Evolutionary conservation across 2,329 filamentous ascomycete genomes (phyloP).

Genomic region (Cladorrhinum sp.): DNA sequence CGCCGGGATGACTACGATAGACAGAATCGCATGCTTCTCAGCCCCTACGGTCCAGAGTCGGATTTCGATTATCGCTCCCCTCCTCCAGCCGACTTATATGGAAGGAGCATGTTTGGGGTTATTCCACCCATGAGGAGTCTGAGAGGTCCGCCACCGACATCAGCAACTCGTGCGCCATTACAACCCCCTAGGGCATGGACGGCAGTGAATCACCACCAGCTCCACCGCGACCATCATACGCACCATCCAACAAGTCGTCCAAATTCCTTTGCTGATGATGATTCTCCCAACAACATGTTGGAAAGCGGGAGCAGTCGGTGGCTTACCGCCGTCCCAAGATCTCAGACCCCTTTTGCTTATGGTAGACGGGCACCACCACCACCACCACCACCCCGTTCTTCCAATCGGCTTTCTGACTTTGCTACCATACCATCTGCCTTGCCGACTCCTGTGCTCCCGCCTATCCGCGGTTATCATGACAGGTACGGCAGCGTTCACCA

Average conservation of each 20-base stretch:
- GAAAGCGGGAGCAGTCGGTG: constrained; percentile 14
- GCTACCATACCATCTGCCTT: neutral
- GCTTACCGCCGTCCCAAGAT: constrained; percentile 23
- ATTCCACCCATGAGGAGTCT: neutral
- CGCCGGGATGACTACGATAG: constrained; percentile 13
- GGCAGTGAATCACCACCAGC: constrained; percentile 27
- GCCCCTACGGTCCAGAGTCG: constrained; percentile 41
- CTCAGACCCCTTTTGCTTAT: constrained; percentile 1
- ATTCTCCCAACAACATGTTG: neutral
- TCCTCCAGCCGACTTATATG: constrained; percentile 26
- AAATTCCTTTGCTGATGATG: neutral
- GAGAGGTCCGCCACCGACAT: neutral
- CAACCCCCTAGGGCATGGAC: constrained; percentile 29
- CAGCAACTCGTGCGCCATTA: constrained; percentile 5
- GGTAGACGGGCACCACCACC: neutral
- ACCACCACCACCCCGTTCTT: neutral
- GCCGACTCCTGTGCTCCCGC: neutral
- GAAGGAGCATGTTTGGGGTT: neutral
- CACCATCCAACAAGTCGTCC: neutral
- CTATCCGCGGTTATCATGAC: neutral
- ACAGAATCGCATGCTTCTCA: constrained; percentile 24
- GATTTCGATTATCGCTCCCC: constrained; percentile 36
- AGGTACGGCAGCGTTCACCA: neutral
- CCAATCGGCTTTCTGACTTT: neutral
- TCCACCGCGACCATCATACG: neutral